These are phyloP conservation scores for Sporobolus alterniflorus DNA, from an alignment of 202 grass and related monocot genomes.

Conservation along the genomic window DNA sequence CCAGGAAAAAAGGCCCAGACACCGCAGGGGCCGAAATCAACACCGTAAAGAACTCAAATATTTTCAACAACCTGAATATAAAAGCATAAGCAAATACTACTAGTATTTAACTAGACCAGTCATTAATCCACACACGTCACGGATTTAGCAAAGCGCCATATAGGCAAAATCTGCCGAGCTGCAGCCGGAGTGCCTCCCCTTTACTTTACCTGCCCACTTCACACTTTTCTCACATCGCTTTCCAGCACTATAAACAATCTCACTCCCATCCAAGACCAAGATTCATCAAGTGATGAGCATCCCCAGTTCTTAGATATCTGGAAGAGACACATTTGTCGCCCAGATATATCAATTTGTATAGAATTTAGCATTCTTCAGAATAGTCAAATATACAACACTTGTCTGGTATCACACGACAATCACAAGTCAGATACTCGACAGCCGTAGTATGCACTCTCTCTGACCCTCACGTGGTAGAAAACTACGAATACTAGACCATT, in stretches of 20 bases:
- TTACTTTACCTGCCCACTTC: slow-evolving; percentile 17
- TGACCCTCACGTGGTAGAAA: not conserved
- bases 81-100: too few species aligned
- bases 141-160: slow-evolving; percentile 1
- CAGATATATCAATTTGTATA: not conserved
- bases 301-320: too few species aligned
- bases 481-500: not conserved
- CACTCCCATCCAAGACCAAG: not conserved
- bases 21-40: not conserved
- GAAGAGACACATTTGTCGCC: not conserved
- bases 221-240: not conserved
- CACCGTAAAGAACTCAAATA: not conserved
- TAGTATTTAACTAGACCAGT: too few species aligned
- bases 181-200: too few species aligned
- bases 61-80: not conserved
- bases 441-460: not conserved
- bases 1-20: slow-evolving; percentile 3
- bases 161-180: not conserved
- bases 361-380: not conserved
- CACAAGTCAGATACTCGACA: not conserved
- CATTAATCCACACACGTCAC: not conserved
- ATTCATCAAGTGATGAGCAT: too few species aligned
- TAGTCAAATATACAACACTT: not conserved
- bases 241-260: slow-evolving; percentile 19
- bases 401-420: not conserved